A percentile compares a stretch with the other conserved stretches of the same genome.
Evolutionary conservation across 1,284 basidiomycete species (phyloP).

Genomic region (Rhodotorula sp.): DNA sequence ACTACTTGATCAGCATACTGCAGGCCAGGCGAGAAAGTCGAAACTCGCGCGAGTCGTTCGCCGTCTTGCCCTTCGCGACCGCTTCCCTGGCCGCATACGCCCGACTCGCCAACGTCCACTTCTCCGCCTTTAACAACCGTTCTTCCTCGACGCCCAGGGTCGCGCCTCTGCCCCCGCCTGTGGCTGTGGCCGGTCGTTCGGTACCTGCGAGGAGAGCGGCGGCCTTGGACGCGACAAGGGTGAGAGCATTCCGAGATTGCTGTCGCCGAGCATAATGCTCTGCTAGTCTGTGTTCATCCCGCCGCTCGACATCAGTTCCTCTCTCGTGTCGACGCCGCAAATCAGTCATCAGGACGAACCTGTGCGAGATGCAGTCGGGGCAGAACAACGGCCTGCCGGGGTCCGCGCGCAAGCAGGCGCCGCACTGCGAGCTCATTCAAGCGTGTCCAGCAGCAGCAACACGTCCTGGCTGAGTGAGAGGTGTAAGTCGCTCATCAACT

Average conservation of each 20-base stretch:
- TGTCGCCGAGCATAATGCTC: conserved; percentile 22
- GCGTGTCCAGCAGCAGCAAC: background rate
- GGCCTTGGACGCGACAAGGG: conserved; percentile 17
- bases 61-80: background rate
- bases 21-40: background rate
- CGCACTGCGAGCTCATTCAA: conserved; percentile 16
- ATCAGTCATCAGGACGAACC: conserved; percentile 10
- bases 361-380: conserved; percentile 6
- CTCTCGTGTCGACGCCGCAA: background rate
- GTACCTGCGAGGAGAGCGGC: conserved; percentile 13
- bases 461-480: background rate
- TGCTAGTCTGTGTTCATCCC: conserved; percentile 8
- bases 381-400: conserved; percentile 9
- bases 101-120: conserved; percentile 25
- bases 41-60: conserved; percentile 7
- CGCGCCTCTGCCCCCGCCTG: background rate
- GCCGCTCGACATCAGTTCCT: background rate
- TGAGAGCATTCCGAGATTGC: conserved; percentile 24
- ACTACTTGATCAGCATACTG: background rate
- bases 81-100: conserved; percentile 16
- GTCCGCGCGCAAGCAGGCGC: conserved; percentile 8
- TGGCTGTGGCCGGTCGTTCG: background rate
- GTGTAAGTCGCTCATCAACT: too few relatives aligned
- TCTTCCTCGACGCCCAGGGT: conserved; percentile 24
- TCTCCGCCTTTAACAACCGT: conserved; percentile 26